Conservation (phyloP, 192 early-diverging fungal genomes). For the Chytriomyces confervae region DNA sequence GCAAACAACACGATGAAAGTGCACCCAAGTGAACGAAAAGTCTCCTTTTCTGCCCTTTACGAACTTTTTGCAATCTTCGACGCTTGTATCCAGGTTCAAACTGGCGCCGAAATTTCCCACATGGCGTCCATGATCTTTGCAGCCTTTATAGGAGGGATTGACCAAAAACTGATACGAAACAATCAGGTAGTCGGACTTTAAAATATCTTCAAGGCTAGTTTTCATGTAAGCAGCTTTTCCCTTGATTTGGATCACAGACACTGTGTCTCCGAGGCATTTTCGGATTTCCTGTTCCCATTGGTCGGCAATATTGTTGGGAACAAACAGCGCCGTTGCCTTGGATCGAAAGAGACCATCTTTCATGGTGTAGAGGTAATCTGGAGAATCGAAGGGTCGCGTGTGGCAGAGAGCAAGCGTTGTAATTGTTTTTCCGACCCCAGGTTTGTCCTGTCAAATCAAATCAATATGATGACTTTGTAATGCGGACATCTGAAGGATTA, state of each 20-base stretch:
- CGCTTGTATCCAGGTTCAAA: neutral
- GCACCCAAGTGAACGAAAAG: conserved; percentile 23
- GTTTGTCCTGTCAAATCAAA: conserved; percentile 21
- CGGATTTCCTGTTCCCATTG: conserved; percentile 31
- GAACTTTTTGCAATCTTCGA: neutral
- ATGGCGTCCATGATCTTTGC: neutral
- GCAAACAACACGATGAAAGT: conserved; percentile 24
- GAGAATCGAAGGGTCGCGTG: conserved; percentile 12
- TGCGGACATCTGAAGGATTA: neutral
- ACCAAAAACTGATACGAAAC: conserved; percentile 32
- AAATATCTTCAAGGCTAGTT: neutral
- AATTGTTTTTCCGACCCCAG: conserved; percentile 27
- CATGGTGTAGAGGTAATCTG: conserved; percentile 1
- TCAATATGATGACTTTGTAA: neutral
- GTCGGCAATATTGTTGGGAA: conserved; percentile 19
- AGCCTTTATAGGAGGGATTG: neutral
- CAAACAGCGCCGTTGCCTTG: conserved; percentile 10
- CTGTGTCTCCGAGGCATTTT: conserved; percentile 26
- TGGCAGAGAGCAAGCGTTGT: conserved; percentile 25
- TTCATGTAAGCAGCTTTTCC: conserved; percentile 16
- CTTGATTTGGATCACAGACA: conserved; percentile 25
- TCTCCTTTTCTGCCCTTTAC: neutral
- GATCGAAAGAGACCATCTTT: neutral
- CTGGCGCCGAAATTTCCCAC: neutral
- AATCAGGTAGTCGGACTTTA: conserved; percentile 14